Evolutionary conservation across 2,329 filamentous ascomycete genomes (phyloP).

Genomic region (Penicillium brevicompactum): DNA sequence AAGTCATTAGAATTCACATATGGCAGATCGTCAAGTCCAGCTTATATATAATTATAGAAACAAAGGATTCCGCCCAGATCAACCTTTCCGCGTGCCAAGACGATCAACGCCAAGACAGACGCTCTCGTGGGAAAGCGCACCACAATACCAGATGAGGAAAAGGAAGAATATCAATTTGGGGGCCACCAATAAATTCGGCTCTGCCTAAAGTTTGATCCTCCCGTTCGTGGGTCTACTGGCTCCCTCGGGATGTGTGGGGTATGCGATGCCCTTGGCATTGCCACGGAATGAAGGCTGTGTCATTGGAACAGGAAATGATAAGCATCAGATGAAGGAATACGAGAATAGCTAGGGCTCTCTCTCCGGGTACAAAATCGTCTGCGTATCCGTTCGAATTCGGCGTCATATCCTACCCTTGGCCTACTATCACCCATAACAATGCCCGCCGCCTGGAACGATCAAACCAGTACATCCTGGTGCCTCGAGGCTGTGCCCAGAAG

Average conservation of each 20-base stretch:
- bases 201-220: background rate
- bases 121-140: background rate
- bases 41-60: background rate
- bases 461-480: constrained; percentile 4
- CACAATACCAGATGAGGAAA: background rate
- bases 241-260: background rate
- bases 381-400: no score
- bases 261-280: background rate
- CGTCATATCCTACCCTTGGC: background rate
- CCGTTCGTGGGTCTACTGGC: background rate
- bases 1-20: no score
- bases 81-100: background rate
- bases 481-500: constrained; percentile 15
- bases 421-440: background rate
- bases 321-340: background rate
- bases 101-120: background rate
- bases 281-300: constrained; percentile 8
- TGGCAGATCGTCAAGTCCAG: no score
- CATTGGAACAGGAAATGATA: constrained; percentile 1
- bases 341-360: background rate
- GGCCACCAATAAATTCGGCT: background rate
- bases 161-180: background rate
- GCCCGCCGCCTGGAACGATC: background rate
- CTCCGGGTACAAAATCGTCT: background rate
- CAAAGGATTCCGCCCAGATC: background rate